phyloP scores from a whole-genome alignment of 306 rosid genomes.

The Arachis stenosperma region DNA sequence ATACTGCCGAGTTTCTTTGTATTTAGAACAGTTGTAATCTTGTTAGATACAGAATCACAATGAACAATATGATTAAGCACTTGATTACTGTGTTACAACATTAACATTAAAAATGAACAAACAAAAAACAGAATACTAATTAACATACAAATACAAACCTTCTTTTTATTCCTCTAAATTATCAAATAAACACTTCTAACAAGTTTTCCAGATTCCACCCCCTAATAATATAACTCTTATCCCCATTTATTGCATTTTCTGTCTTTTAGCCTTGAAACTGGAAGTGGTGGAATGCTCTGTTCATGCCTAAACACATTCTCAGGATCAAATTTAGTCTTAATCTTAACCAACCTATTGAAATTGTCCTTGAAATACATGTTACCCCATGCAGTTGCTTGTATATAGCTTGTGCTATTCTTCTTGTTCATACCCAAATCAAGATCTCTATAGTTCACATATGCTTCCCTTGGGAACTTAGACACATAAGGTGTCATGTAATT shows the following conservation, averaged over 20 bases:
- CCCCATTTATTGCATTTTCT: conserved; percentile 36
- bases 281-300: conserved; percentile 87
- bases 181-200: conserved; percentile 19
- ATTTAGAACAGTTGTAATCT: conserved; percentile 4
- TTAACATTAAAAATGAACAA: conserved; percentile 29
- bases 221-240: conserved; percentile 2
- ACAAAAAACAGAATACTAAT: conserved; percentile 21
- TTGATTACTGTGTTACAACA: conserved; percentile 25
- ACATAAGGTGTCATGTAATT: conserved; percentile 76
- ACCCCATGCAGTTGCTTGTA: conserved; percentile 73
- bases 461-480: conserved; percentile 70
- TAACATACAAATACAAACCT: not conserved
- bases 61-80: conserved; percentile 27
- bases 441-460: conserved; percentile 87
- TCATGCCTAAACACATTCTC: conserved; percentile 86
- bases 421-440: conserved; percentile 83
- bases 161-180: conserved; percentile 34
- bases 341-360: conserved; percentile 61
- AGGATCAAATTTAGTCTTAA: conserved; percentile 79
- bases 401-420: conserved; percentile 48
- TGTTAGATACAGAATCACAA: conserved; percentile 13
- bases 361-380: conserved; percentile 73
- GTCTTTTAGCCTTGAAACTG: conserved; percentile 32
- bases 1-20: not conserved
- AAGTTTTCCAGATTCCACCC: conserved; percentile 25